phyloP scores from a whole-genome alignment of 2,329 filamentous ascomycete species.

The Sarocladium kiliense region DNA sequence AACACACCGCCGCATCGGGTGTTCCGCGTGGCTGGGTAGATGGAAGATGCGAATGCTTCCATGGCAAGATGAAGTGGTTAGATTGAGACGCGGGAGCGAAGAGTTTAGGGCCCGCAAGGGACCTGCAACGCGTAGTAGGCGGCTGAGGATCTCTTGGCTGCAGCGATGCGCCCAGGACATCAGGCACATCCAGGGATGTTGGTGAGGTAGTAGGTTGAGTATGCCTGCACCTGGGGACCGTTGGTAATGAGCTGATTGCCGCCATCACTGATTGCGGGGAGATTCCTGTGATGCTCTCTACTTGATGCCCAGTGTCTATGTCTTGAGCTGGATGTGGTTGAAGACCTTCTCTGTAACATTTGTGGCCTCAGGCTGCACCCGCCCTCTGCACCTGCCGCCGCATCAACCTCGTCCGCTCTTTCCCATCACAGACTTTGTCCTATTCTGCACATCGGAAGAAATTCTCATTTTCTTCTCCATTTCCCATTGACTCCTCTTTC shows the following conservation, averaged over 20 bases:
- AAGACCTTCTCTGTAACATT: background rate
- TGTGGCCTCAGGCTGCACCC: too few species aligned
- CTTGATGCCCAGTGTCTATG: background rate
- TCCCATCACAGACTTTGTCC: background rate
- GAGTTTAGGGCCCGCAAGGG: background rate
- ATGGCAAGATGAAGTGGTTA: background rate
- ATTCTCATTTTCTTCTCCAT: background rate
- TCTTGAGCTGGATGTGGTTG: background rate
- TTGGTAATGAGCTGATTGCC: too few species aligned
- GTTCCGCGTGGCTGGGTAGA: background rate
- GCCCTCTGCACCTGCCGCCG: too few species aligned
- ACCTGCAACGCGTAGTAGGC: background rate
- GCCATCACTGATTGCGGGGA: background rate
- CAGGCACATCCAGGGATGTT: too few species aligned
- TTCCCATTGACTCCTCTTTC: background rate
- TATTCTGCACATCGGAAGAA: background rate
- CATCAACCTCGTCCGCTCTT: background rate
- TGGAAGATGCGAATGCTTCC: background rate
- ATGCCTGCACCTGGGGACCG: too few species aligned
- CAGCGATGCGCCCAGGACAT: too few species aligned
- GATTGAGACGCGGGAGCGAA: background rate
- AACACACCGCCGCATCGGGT: background rate
- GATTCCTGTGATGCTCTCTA: background rate
- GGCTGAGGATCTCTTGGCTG: too few species aligned
- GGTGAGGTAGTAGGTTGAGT: too few species aligned